Conservation (phyloP, 768 basidiomycete species). For the Lactarius psammicola region DNA sequence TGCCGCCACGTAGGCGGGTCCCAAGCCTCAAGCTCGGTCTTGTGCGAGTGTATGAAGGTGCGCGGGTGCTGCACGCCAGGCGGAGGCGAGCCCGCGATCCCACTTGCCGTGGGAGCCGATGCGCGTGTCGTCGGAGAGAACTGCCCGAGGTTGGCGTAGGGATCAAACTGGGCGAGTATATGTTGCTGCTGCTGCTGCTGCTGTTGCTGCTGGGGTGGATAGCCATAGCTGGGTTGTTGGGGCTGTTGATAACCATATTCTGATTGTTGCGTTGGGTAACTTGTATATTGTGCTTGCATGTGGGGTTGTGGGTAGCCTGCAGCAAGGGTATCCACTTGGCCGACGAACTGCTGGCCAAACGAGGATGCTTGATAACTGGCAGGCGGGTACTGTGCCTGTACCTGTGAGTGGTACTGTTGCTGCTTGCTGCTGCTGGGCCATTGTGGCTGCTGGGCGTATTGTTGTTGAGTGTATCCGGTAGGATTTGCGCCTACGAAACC, state of each 20-base stretch:
- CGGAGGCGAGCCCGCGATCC: constrained; percentile 16
- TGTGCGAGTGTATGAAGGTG: constrained; percentile 63
- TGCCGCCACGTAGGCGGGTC: constrained; percentile 32
- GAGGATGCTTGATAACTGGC: constrained; percentile 21
- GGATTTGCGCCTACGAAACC: constrained; percentile 18
- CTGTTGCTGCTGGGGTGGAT: constrained; percentile 27
- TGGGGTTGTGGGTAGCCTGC: constrained; percentile 30
- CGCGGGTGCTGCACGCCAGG: constrained; percentile 59
- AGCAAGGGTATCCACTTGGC: constrained; percentile 27
- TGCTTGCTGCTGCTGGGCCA: constrained; percentile 24
- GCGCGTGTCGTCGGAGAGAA: not conserved
- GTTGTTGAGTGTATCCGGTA: constrained; percentile 30
- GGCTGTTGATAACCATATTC: constrained; percentile 24
- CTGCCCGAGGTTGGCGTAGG: constrained; percentile 20
- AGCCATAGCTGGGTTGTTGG: constrained; percentile 28
- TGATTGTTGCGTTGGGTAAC: constrained; percentile 29
- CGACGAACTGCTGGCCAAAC: constrained; percentile 23
- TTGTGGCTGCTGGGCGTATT: constrained; percentile 19
- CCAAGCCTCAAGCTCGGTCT: constrained; percentile 53
- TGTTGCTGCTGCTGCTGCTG: constrained; percentile 16
- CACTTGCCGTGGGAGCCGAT: not conserved
- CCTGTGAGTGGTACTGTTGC: constrained; percentile 26
- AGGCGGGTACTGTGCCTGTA: constrained; percentile 14
- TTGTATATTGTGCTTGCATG: constrained; percentile 34
- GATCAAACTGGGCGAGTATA: constrained; percentile 30